A percentile compares a stretch with the other conserved stretches of the same genome.
These are phyloP conservation scores for Fusarium xyrophilum DNA, from an alignment of 2,329 filamentous ascomycete species.

Conservation along the genomic window DNA sequence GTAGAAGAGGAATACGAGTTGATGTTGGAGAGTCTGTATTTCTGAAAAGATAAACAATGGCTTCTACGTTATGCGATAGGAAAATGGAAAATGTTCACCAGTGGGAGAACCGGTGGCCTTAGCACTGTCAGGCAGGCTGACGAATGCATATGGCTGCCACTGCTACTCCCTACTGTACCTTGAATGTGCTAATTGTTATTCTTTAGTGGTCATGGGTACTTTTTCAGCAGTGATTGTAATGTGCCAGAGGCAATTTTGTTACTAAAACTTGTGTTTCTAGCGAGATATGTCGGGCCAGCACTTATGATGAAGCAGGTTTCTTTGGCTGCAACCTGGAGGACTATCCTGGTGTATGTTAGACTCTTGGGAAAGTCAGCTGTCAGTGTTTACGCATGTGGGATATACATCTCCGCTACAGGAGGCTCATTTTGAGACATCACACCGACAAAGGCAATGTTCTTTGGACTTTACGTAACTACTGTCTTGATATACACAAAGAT, in stretches of 20 bases:
- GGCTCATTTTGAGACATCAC: background rate
- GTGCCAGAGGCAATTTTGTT: background rate
- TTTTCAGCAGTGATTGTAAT: background rate
- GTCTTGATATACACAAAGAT: background rate
- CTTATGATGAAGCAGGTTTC: fast-evolving
- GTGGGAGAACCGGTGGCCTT: background rate
- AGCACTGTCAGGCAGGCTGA: background rate
- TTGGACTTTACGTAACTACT: background rate
- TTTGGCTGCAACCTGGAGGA: fast-evolving
- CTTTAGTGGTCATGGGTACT: background rate
- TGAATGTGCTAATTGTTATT: background rate
- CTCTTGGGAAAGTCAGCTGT: fast-evolving
- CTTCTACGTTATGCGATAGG: fast-evolving
- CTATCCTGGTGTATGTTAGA: no score
- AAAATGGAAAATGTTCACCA: no score
- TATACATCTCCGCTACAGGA: background rate
- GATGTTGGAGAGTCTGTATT: no score
- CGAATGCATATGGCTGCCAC: background rate
- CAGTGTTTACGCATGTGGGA: background rate
- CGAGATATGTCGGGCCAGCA: background rate
- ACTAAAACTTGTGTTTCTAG: background rate
- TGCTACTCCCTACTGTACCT: no score
- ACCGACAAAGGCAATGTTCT: fast-evolving
- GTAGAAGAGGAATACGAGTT: no score
- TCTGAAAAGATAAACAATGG: background rate